Base-by-base conservation (phyloP, 1,284 basidiomycete species). In the Naganishia albida region DNA sequence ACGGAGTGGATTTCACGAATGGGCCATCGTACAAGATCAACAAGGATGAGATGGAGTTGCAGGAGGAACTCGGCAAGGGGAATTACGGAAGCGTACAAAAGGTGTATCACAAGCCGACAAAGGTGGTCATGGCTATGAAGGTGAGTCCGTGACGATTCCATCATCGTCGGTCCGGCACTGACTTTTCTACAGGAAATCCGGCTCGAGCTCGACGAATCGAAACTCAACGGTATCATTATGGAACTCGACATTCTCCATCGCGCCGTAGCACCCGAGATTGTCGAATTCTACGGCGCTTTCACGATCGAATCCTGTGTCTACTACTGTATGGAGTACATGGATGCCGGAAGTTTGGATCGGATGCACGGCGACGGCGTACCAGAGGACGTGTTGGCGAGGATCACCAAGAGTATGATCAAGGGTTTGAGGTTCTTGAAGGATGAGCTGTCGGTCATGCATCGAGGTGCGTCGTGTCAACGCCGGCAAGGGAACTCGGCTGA, bases 281-380 rank as follows among this genome's bases (percentile, higher is more conserved):
- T 99, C 75, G 95, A 98, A 72, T 99, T 99, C 73, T 98, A 96
- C 78, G 95, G 95, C 50, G 95, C 95, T 2, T 99, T 99, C 82
- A 98, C 97, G 78, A 93, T 97, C 78, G 95, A 99, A 78, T 91
- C 89, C 26, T 99, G 91, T 78, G 95, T 99, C 42, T 98, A 98
- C 80, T 98, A 97, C 80, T 98, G 95, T 81, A 98, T 99, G 93
- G 95, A 99, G 82, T 93, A 89, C 80, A 98, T 99, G 95, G 93
- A 99, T 74, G 93, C 91, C 2, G 93, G 94, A 18, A 90, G 88
- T 64, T 83, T 99, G 54, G 95, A 98, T 77, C 93, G 91, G 69
- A 84, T 98, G 0, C 86, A 86, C 43, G 83, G 82, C 6, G 77
- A 78, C 67, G 79, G 80, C 30, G 74, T 80, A 4, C 91, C 91